These are phyloP conservation scores for Rhexocercosporidium sp. DNA, from an alignment of 2,329 filamentous ascomycete genomes.

Conservation along the genomic window DNA sequence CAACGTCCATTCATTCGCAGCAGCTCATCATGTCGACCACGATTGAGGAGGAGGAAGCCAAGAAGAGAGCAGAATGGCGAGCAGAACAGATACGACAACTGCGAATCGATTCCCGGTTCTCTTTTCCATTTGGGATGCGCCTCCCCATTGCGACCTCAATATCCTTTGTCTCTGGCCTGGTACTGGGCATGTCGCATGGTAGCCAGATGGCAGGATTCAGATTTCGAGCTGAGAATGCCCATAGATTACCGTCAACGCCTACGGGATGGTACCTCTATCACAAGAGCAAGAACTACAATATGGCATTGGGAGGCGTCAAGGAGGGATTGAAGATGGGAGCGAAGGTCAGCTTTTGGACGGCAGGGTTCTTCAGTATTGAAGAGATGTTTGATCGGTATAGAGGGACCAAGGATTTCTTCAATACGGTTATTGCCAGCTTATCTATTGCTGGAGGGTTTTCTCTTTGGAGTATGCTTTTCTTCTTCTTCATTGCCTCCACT, in stretches of 20 bases:
- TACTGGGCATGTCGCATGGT: slow-evolving; percentile 74
- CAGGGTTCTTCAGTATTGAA: slow-evolving; percentile 80
- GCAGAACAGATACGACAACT: slow-evolving; percentile 25
- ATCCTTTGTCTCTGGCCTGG: slow-evolving; percentile 71
- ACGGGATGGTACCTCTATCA: slow-evolving; percentile 98
- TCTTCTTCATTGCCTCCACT: slow-evolving; percentile 2
- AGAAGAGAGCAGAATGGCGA: slow-evolving; percentile 16
- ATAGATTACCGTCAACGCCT: slow-evolving; percentile 82
- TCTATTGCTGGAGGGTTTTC: slow-evolving; percentile 88
- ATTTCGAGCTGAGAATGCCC: slow-evolving; percentile 95
- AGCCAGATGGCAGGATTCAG: slow-evolving; percentile 76
- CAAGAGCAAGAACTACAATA: slow-evolving; percentile 94
- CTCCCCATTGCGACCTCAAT: slow-evolving; percentile 67
- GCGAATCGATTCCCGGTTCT: slow-evolving; percentile 49
- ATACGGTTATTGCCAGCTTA: slow-evolving; percentile 81
- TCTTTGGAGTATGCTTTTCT: slow-evolving; percentile 69
- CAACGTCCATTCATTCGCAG: slow-evolving; percentile 21
- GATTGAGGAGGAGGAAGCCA: slow-evolving; percentile 24
- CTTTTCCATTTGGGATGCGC: slow-evolving; percentile 68
- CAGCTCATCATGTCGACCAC: slow-evolving; percentile 23
- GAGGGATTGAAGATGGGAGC: slow-evolving; percentile 79
- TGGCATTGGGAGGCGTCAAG: slow-evolving; percentile 75
- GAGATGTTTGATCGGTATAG: slow-evolving; percentile 80
- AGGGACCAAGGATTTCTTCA: slow-evolving; percentile 74
- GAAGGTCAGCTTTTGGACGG: slow-evolving; percentile 73